Conservation (phyloP, 495 filamentous ascomycete species). For the Hypoxylon subgilvum region DNA sequence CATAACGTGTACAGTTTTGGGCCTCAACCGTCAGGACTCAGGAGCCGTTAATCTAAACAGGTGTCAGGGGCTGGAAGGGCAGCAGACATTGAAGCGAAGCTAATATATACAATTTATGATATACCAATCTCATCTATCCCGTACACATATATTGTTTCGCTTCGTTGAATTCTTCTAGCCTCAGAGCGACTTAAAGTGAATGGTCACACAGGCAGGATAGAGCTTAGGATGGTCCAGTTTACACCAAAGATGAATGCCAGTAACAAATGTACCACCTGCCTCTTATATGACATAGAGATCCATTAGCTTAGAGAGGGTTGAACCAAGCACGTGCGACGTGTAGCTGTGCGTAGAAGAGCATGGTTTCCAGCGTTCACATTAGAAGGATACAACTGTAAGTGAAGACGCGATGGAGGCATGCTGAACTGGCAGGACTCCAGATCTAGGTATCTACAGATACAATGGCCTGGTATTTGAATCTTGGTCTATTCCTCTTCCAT, state of each 20-base stretch:
- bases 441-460: slow-evolving; percentile 25
- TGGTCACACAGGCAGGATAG: too few species aligned
- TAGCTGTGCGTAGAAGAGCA: too few species aligned
- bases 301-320: too few species aligned
- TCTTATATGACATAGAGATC: too few species aligned
- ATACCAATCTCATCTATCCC: background rate
- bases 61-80: slow-evolving; percentile 3
- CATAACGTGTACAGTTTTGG: slow-evolving; percentile 26
- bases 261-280: too few species aligned
- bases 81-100: slow-evolving; percentile 9
- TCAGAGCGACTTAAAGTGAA: too few species aligned
- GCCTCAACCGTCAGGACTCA: slow-evolving; percentile 5
- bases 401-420: background rate
- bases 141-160: background rate
- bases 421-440: background rate
- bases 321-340: too few species aligned
- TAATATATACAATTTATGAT: slow-evolving; percentile 33
- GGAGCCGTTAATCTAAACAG: slow-evolving; percentile 4
- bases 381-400: slow-evolving; percentile 1
- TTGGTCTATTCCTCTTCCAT: slow-evolving; percentile 33
- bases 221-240: too few species aligned
- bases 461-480: background rate
- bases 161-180: too few species aligned
- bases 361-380: too few species aligned
- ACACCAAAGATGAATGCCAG: too few species aligned